These are phyloP conservation scores for Calonectria leucothoes DNA, from an alignment of 2,329 filamentous ascomycete genomes.

Conservation along the genomic window DNA sequence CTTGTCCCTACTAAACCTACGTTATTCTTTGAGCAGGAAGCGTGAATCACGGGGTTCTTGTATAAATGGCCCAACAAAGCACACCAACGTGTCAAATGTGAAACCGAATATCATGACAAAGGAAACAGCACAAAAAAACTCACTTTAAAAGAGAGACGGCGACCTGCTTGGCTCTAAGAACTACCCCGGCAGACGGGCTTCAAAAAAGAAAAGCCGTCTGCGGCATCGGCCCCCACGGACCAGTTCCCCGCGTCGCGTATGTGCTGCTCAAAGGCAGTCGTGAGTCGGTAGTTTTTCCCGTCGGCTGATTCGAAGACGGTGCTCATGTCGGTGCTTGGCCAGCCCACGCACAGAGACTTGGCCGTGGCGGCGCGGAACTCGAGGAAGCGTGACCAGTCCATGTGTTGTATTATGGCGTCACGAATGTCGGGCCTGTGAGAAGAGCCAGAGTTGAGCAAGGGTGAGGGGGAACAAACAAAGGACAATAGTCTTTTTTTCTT, in stretches of 20 bases:
- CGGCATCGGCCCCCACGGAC: conserved; percentile 20
- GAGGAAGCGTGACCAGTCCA: conserved; percentile 28
- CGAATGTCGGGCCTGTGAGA: conserved; percentile 26
- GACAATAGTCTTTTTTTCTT: background rate
- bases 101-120: background rate
- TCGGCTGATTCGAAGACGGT: conserved; percentile 6
- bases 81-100: background rate
- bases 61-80: background rate
- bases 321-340: conserved; percentile 10
- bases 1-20: background rate
- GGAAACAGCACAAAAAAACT: background rate
- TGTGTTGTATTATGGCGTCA: conserved; percentile 33
- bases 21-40: background rate
- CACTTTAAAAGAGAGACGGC: background rate
- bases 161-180: background rate
- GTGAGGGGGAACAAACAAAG: background rate
- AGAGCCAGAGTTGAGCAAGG: background rate
- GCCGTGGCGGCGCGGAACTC: conserved; percentile 18
- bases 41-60: background rate
- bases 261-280: conserved; percentile 20
- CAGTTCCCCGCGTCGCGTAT: conserved; percentile 19
- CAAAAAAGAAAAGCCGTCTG: conserved; percentile 20
- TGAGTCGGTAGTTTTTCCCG: conserved; percentile 14
- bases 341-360: conserved; percentile 21
- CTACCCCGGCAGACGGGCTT: conserved; percentile 21